Evolutionary conservation across 2,329 filamentous ascomycete genomes (phyloP).

Genomic region (Fusarium neocosmosporiellum): DNA sequence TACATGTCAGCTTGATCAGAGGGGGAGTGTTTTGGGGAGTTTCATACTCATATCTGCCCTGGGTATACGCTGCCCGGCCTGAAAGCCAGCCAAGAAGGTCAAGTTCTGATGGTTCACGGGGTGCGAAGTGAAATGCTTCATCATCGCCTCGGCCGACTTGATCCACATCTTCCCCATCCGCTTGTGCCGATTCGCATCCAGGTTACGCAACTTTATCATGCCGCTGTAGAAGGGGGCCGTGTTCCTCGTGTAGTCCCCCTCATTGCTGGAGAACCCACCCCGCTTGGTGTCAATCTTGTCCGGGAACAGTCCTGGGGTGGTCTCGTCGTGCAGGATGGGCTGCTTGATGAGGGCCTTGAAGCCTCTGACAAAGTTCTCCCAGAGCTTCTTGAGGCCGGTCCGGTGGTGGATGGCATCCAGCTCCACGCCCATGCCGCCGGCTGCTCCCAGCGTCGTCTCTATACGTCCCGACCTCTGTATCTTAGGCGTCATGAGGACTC

Average conservation of each 20-base stretch:
- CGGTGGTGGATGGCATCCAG: conserved; percentile 60
- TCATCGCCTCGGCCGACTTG: conserved; percentile 78
- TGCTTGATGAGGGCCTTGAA: conserved; percentile 77
- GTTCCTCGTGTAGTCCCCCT: conserved; percentile 81
- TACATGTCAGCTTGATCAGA: conserved; percentile 42
- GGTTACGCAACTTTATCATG: conserved; percentile 84
- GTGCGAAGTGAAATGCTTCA: conserved; percentile 75
- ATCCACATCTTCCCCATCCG: conserved; percentile 81
- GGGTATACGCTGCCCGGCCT: not conserved
- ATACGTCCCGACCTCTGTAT: conserved; percentile 59
- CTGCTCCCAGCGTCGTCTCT: conserved; percentile 79
- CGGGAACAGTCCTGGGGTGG: conserved; percentile 75
- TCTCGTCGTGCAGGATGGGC: conserved; percentile 51
- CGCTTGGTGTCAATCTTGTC: conserved; percentile 75
- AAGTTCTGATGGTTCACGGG: conserved; percentile 75
- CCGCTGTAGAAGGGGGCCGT: conserved; percentile 90
- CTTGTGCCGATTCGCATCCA: conserved; percentile 76
- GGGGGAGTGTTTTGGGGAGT: no score
- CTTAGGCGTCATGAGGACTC: conserved; percentile 68
- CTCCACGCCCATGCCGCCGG: conserved; percentile 83
- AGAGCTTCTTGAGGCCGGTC: conserved; percentile 80
- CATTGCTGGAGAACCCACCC: conserved; percentile 74
- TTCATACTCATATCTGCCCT: conserved; percentile 58
- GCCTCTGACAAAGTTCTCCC: conserved; percentile 74
- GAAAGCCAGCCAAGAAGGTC: conserved; percentile 71